Evolutionary conservation across 108 stramenopile genomes (phyloP), one percentile per base, ranked within the genome.

Genomic region (Conticribra guillardii): DNA sequence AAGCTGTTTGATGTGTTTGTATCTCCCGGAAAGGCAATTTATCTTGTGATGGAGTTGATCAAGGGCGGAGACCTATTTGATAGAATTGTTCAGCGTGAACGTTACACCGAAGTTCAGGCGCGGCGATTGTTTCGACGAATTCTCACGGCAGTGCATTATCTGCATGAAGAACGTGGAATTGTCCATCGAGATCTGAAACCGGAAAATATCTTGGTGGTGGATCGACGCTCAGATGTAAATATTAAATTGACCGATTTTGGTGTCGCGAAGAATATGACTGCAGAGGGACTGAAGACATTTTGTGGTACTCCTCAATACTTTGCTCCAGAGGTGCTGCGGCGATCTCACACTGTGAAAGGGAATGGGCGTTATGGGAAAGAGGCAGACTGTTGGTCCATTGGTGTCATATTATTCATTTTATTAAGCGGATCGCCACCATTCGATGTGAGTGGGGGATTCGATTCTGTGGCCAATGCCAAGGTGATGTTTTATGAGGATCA

Each of bases 271-370:
- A 87, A 73, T 54, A 71, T 89, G 71, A 84, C 85, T 14, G 63
- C 72, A 1, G 87, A 93, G 41, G 90, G 89, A 29, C 69, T 94
- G 32, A 88, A 91, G 80, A 94, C 96, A 7, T 94, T 94, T 68
- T 96, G 96, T 61, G 96, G 96, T 23, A 97, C 96, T 4, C 95
- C 96, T 33, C 90, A 85, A 41, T 97, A 97, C 64, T 91, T 97
- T 67, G 96, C 96, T 0, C 96, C 96, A 8, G 96, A 97, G 73
- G 93, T 97, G 4, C 65, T 97, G 22, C 69, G 79, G 41, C 76
- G 97, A 22, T 83, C 73, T 26, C 61, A 74, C 30, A 95, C 91
- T 2, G 89, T 92, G 1, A 74, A 79, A 17, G 94, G 91, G 11
- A 30, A 63, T 23, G 95, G 95, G 4, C 85, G 92, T 27, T 96